Evolutionary conservation across 176 grass and related monocot species (phyloP), one percentile per base, ranked within the genome.

Genomic region (Miscanthus lutarioriparius): DNA sequence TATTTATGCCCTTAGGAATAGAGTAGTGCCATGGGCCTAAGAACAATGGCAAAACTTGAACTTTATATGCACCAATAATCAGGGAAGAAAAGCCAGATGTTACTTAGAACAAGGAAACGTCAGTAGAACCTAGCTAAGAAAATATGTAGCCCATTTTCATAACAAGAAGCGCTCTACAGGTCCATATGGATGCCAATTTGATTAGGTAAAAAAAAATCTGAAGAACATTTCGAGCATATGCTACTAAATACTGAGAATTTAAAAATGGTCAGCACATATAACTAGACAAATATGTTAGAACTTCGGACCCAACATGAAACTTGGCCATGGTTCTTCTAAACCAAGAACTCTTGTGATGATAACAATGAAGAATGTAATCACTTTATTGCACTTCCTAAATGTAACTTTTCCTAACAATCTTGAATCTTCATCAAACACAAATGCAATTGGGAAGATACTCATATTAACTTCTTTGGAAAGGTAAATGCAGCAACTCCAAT

Each of bases 351-450:
- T 58, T 74, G 7, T 53, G 69, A 80, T 75, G 48, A 33, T 2
- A 87, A 19, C 61, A 80, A 83, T 35, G 79, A 76, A 83, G 4
- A 79, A 48, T 4, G 43, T 30, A 10, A 69, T 41, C 68, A 70
- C 28, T 62, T 83, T 8, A 33, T 69, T 36, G 13, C n/a, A 62
- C 6, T 83, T 83, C 45, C 37, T 70, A 70, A 49, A 86, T 59
- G 19, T n/a, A 39, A 35, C 40, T 78, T 45, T 74, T 54, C 32
- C 47, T 41, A 70, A 69, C 23, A 86, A 68, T 67, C n/a, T 72
- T 67, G 19, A 56, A 56, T 54, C 51, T 54, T 54, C 36, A 37
- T 10, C 36, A 87, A 75, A 44, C 2, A 10, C 36, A 35, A 7
- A 53, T 32, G 33, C n/a, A 86, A 64, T 64, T 30, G 44, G 25